Conservation (phyloP, 2,329 filamentous ascomycete species). For the Sclerotiophoma versabilis region DNA sequence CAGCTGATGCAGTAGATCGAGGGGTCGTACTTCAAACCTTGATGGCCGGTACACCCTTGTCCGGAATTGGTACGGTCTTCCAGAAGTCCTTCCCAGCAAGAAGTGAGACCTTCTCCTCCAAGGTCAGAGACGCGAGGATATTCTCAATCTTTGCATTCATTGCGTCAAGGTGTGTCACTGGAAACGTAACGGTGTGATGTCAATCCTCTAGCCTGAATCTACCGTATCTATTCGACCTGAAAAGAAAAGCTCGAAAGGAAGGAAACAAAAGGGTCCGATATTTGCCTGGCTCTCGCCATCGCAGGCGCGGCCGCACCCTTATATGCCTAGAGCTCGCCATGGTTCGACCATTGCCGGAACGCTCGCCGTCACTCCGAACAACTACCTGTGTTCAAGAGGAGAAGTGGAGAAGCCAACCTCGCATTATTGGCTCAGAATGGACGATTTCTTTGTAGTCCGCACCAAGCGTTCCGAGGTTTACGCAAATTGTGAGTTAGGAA, state of each 20-base stretch:
- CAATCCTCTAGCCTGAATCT: neutral
- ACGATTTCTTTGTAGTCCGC: neutral
- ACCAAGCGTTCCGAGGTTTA: constrained; percentile 27
- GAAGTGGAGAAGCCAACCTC: constrained; percentile 19
- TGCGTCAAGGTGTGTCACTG: neutral
- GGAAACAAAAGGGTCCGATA: neutral
- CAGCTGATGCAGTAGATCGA: neutral
- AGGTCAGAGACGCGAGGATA: constrained; percentile 41
- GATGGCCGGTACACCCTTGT: constrained; percentile 67
- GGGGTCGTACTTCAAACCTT: constrained; percentile 29
- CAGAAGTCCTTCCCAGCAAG: constrained; percentile 65
- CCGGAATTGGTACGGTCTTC: constrained; percentile 68
- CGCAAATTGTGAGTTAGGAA: neutral
- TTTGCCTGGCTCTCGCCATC: neutral
- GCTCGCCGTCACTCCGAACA: constrained; percentile 24
- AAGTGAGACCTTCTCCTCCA: constrained; percentile 47
- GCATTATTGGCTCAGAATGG: constrained; percentile 18
- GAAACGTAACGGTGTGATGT: neutral
- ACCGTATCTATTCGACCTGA: neutral
- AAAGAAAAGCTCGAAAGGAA: neutral
- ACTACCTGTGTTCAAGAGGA: neutral
- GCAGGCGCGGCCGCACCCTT: neutral
- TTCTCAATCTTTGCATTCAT: constrained; percentile 38
- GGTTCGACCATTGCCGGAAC: constrained; percentile 11
- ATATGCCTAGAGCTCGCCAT: constrained; percentile 1